Evolutionary conservation across 2,329 filamentous ascomycete genomes (phyloP), one percentile per base, ranked within the genome.

Genomic region (Chaetomium globosum): DNA sequence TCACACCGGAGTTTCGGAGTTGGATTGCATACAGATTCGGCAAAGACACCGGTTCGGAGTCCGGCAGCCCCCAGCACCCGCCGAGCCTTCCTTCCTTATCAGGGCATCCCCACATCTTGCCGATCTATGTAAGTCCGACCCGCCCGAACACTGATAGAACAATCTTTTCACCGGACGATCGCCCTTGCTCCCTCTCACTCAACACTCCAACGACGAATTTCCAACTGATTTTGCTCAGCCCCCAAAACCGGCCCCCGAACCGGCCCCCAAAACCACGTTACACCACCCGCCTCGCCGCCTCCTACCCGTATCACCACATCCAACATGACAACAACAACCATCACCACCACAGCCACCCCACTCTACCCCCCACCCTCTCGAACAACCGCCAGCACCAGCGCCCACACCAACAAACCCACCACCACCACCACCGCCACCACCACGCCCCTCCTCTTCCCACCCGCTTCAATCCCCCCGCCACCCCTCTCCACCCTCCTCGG

Each of bases 31-130:
- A 30, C 16, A 19, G 46, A 53, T 53, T 52, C 46, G 54, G 54
- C 55, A 51, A 57, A 36, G 13, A 16, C 26, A 23, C 36, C 51
- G 49, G 36, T 33, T 64, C 62, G 62, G 56, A 60, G 56, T 64
- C 62, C 62, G 62, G 49, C 39, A 48, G 36, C 51, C 21, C 13
- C 31, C 51, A 30, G 21, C 33, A 8, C 30, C 52, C 28, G 28
- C 30, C 21, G 23, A n/a, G 8, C 53, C 30, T 33, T 23, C 43
- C 53, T 43, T 36, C 28, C 54, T 53, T 53, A 59, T 63, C 31
- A 48, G 21, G 30, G 28, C 16, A 54, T 46, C 43, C 60, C 43
- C 36, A 30, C 48, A 6, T 21, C 13, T 30, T 16, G 13, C 43
- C 28, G 21, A 54, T 21, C 51, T 12, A 10, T 36, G 8, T 23